These are phyloP conservation scores for Diaporthe ilicicola DNA, from an alignment of 2,329 filamentous ascomycete species.

Conservation along the genomic window DNA sequence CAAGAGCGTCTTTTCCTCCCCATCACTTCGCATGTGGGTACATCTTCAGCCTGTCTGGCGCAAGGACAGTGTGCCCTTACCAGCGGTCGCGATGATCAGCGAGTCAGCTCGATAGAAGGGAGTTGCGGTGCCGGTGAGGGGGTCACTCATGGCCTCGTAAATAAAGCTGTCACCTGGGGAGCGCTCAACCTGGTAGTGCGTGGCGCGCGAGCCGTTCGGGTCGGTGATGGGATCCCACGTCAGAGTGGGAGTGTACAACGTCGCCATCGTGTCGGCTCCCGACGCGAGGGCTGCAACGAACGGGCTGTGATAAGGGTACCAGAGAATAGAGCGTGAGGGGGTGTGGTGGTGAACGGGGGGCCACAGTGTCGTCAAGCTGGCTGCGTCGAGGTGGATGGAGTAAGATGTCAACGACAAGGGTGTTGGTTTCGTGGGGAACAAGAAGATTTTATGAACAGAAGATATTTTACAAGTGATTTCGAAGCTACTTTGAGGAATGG, in stretches of 20 bases:
- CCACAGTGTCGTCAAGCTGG: background rate
- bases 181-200: background rate
- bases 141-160: slow-evolving; percentile 2
- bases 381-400: background rate
- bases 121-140: background rate
- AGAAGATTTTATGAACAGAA: background rate
- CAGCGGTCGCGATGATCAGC: slow-evolving; percentile 8
- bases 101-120: slow-evolving; percentile 7
- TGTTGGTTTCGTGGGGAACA: background rate
- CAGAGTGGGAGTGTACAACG: background rate
- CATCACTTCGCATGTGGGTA: background rate
- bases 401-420: background rate
- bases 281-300: background rate
- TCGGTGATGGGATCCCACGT: background rate
- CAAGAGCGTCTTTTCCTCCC: background rate
- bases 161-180: slow-evolving; percentile 1
- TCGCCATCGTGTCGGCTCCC: background rate
- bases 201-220: background rate
- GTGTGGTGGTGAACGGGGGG: background rate
- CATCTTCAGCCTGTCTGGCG: background rate
- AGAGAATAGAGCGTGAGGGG: background rate
- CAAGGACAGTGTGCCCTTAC: background rate
- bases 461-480: background rate
- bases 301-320: too few relatives aligned
- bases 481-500: background rate